These are phyloP conservation scores for Neurospora sp. DNA, from an alignment of 495 filamentous ascomycete genomes.

Conservation along the genomic window DNA sequence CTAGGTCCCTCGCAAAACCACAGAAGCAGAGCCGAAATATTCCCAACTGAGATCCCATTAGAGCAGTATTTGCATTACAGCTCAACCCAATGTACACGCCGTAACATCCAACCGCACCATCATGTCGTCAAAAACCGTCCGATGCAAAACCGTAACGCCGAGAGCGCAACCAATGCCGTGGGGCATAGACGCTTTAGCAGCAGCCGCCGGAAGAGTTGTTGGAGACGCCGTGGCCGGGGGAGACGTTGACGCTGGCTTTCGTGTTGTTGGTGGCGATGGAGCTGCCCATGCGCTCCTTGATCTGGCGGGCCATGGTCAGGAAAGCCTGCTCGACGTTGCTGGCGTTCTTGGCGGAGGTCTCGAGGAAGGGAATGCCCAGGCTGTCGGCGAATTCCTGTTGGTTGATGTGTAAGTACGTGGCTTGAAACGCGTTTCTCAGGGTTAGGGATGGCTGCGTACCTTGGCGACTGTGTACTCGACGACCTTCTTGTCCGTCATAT, in stretches of 20 bases:
- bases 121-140: conserved; percentile 15
- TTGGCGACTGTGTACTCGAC: conserved; percentile 99
- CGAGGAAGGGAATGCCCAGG: conserved; percentile 97
- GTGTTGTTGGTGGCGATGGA: conserved; percentile 90
- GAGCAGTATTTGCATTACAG: neutral
- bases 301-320: conserved; percentile 98
- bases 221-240: conserved; percentile 87
- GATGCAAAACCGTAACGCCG: conserved; percentile 20
- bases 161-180: conserved; percentile 7
- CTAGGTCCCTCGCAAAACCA: neutral
- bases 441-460: conserved; percentile 39
- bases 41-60: neutral
- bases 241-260: conserved; percentile 94
- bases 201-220: conserved; percentile 83
- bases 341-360: conserved; percentile 98
- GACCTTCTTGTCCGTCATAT: conserved; percentile 99
- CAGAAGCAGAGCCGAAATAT: neutral
- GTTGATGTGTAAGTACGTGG: conserved; percentile 5
- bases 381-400: conserved; percentile 93
- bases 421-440: neutral
- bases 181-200: conserved; percentile 54
- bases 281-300: conserved; percentile 99
- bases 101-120: conserved; percentile 8
- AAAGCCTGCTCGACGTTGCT: conserved; percentile 99
- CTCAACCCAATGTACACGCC: conserved; percentile 14